Conservation (phyloP, 1,284 basidiomycete species). For the Moniliella sp. region DNA sequence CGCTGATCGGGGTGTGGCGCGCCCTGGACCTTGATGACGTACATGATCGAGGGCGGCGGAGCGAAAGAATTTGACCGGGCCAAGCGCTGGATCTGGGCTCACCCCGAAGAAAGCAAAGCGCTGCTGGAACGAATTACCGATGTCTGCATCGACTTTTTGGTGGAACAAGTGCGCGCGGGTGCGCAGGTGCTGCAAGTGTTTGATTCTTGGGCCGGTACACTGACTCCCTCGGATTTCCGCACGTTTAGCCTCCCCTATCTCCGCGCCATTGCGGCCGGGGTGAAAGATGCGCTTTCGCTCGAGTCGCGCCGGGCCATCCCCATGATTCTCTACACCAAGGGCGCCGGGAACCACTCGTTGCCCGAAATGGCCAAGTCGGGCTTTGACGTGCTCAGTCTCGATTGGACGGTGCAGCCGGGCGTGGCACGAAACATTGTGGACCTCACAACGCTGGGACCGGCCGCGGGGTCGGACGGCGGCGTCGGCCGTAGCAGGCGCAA, state of each 20-base stretch:
- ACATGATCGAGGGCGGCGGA: conserved; percentile 33
- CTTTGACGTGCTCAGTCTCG: conserved; percentile 31
- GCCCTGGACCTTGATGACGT: conserved; percentile 33
- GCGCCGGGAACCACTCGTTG: conserved; percentile 26
- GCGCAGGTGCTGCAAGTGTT: conserved; percentile 31
- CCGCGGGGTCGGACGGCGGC: conserved; percentile 11
- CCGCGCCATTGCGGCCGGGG: conserved; percentile 19
- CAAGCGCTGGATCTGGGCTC: conserved; percentile 29
- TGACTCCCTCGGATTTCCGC: conserved; percentile 30
- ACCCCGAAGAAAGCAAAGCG: conserved; percentile 25
- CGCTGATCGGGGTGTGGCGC: conserved; percentile 32
- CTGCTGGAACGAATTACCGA: conserved; percentile 25
- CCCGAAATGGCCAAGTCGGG: conserved; percentile 24
- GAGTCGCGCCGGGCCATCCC: conserved; percentile 18
- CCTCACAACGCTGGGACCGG: too few relatives aligned
- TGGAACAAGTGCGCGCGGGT: conserved; percentile 28
- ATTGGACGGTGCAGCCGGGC: conserved; percentile 27
- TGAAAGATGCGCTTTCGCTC: conserved; percentile 21
- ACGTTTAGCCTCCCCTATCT: conserved; percentile 28
- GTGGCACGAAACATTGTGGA: conserved; percentile 23
- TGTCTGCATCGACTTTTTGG: conserved; percentile 27
- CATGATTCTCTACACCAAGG: conserved; percentile 29
- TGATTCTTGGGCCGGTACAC: conserved; percentile 33
- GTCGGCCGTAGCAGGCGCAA: too few relatives aligned
- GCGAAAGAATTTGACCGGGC: conserved; percentile 30